Evolutionary conservation across 2,329 filamentous ascomycete species (phyloP).

Genomic region (Aspergillus texensis): DNA sequence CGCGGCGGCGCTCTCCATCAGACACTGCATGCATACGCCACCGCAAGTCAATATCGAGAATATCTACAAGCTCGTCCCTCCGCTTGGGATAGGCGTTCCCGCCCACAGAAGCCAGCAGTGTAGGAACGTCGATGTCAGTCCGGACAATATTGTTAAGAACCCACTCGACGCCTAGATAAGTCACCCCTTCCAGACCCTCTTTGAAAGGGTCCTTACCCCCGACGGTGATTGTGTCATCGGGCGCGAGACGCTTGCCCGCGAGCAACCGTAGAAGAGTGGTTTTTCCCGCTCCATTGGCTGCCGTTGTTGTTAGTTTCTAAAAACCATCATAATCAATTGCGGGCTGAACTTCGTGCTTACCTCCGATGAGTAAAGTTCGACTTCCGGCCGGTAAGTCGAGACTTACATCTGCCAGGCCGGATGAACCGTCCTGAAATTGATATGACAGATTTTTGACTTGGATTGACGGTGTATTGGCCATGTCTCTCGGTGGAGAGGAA

Average conservation of each 20-base stretch:
- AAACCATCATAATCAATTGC: constrained; percentile 37
- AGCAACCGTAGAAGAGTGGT: constrained; percentile 94
- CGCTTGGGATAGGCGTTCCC: constrained; percentile 80
- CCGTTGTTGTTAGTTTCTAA: constrained; percentile 19
- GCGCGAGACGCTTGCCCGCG: constrained; percentile 91
- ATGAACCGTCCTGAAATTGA: constrained; percentile 81
- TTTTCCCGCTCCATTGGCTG: constrained; percentile 93
- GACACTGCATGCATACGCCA: constrained; percentile 98
- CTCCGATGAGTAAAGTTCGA: constrained; percentile 88
- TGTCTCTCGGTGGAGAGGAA: constrained; percentile 11
- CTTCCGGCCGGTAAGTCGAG: constrained; percentile 79
- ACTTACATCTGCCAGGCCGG: constrained; percentile 73
- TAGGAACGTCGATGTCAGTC: constrained; percentile 87
- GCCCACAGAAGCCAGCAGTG: constrained; percentile 82
- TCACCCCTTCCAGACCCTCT: constrained; percentile 86
- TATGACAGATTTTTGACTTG: constrained; percentile 78
- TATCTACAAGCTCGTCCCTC: constrained; percentile 80
- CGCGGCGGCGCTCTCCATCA: constrained; percentile 86
- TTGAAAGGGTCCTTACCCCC: constrained; percentile 90
- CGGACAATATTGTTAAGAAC: constrained; percentile 95
- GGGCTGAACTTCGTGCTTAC: constrained; percentile 41
- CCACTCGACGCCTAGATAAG: constrained; percentile 97
- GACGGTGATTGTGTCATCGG: constrained; percentile 72
- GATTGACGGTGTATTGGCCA: constrained; percentile 58
- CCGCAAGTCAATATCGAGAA: constrained; percentile 85